Evolutionary conservation across 805 yeast genomes (phyloP).

Genomic region (Candida ipomoeae): DNA sequence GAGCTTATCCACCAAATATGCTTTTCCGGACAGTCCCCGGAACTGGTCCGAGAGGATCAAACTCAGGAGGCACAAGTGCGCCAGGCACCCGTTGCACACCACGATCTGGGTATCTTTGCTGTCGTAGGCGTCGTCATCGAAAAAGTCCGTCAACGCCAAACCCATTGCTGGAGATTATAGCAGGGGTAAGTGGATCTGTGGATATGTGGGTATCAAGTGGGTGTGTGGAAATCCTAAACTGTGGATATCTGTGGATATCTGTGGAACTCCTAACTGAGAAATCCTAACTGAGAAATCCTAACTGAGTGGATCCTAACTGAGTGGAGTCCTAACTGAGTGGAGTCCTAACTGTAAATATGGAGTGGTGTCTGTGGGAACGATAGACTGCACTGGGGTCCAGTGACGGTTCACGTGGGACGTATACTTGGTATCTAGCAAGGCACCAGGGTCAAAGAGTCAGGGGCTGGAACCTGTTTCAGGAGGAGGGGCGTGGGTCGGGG

Average conservation of each 20-base stretch:
- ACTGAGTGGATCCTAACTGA: too few species aligned
- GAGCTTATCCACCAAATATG: conserved; percentile 37
- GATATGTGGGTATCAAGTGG: not conserved
- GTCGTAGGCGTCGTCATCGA: conserved; percentile 35
- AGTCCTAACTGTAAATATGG: too few species aligned
- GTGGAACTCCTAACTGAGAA: too few species aligned
- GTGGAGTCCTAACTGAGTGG: too few species aligned
- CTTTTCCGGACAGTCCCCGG: conserved; percentile 39
- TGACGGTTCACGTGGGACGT: too few species aligned
- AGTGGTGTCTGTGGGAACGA: too few species aligned
- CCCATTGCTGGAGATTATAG: conserved; percentile 28
- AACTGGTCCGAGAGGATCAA: conserved; percentile 37
- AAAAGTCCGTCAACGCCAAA: conserved; percentile 36
- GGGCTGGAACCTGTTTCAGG: not conserved
- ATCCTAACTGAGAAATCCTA: too few species aligned
- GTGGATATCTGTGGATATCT: too few species aligned
- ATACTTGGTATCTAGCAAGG: not conserved
- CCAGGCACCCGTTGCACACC: conserved; percentile 37
- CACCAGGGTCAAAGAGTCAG: not conserved
- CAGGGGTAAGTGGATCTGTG: not conserved
- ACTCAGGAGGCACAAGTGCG: conserved; percentile 37
- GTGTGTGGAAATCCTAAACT: too few species aligned
- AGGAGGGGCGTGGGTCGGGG: not conserved
- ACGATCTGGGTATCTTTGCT: conserved; percentile 35
- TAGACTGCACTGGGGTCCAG: too few species aligned